Evolutionary conservation across 2,329 filamentous ascomycete genomes (phyloP), one percentile per base, ranked within the genome.

Genomic region (Apiospora sp.): DNA sequence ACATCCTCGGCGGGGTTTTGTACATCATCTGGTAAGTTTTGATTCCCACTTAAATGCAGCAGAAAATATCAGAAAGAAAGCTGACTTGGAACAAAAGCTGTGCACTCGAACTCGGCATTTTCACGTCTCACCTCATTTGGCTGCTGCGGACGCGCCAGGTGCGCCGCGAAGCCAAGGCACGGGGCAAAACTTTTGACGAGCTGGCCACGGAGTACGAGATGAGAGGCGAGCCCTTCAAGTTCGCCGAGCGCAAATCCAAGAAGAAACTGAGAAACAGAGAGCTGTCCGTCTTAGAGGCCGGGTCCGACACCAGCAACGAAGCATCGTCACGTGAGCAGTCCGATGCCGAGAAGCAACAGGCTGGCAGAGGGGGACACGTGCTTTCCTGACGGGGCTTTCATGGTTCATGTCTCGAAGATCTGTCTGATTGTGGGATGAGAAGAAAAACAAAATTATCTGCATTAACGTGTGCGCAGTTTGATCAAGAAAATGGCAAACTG

Each of bases 41-140:
- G 14, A 44, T 6, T 30, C 4, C 27, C 27, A 30, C 27, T 30
- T 4, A 4, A 4, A 30, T 30, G 22, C 4, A 27, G 8, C 3
- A 13, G 27, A 14, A 0, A 30, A n/a, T 13, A 27, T n/a, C 3
- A 13, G 27, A 14, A 0, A 30, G 49, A 58, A 30, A 34, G 13
- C 27, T 58, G 14, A 30, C 51, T 1, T 12, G 27, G 24, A 30
- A 3, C 8, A 13, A 30, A 72, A 90, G 89, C 73, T 84, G 89
- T 72, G 61, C 87, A 3, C 84, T 92, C 16, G 91, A 92, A 78
- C 80, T 86, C 8, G 90, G 89, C 14, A 91, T 92, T 71, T 90
- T 91, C 76, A 68, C 81, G 34, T 90, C 87, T 16, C 90, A 92
- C 75, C 79, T 87, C 13, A 82, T 90, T 72, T 92, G 90, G 90